These are phyloP conservation scores for Hyaloscypha hepaticicola DNA, from an alignment of 495 filamentous ascomycete species.

Conservation along the genomic window DNA sequence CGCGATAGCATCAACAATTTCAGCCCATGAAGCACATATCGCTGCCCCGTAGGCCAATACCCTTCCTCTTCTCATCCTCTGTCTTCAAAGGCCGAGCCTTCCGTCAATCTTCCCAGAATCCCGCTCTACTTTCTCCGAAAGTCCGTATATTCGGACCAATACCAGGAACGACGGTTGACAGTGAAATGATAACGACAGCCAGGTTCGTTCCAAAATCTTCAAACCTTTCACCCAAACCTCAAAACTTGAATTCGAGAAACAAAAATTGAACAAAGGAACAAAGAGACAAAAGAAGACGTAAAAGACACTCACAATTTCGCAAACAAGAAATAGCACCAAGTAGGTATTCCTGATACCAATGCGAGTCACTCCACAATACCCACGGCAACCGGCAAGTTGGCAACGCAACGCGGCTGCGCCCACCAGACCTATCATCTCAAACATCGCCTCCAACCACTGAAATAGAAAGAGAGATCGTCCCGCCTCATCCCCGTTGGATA, in stretches of 20 bases:
- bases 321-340: no score
- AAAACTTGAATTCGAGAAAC: neutral
- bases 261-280: no score
- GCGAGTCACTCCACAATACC: neutral
- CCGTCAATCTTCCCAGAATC: neutral
- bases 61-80: constrained; percentile 19
- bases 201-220: neutral
- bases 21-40: constrained; percentile 19
- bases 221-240: neutral
- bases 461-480: neutral
- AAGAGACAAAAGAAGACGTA: neutral
- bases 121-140: neutral
- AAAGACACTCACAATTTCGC: neutral
- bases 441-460: neutral
- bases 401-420: neutral
- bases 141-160: neutral
- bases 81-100: neutral
- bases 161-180: neutral
- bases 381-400: neutral
- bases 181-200: neutral
- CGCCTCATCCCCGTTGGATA: neutral
- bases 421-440: neutral
- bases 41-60: constrained; percentile 15
- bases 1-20: constrained; percentile 14
- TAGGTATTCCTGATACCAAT: neutral